These are phyloP conservation scores for Pseudophaeomoniella oleicola DNA, from an alignment of 2,329 filamentous ascomycete species.

Conservation along the genomic window DNA sequence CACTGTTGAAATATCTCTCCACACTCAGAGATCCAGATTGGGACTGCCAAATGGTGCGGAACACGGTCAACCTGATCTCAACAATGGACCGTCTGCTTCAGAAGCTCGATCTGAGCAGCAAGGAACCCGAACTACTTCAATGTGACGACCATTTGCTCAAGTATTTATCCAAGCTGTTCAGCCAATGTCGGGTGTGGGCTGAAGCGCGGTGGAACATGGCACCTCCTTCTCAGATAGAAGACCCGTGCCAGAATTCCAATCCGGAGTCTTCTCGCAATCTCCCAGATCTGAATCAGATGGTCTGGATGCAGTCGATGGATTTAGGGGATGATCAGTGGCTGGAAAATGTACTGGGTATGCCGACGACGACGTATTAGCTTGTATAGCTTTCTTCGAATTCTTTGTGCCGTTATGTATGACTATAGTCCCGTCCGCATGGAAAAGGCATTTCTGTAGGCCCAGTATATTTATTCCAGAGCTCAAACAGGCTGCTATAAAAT, in stretches of 20 bases:
- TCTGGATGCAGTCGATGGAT: neutral
- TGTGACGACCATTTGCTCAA: slow-evolving; percentile 15
- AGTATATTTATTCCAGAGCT: too few species aligned
- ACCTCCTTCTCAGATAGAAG: neutral
- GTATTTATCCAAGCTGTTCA: slow-evolving; percentile 14
- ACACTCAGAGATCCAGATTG: slow-evolving; percentile 23
- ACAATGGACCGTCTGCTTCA: slow-evolving; percentile 17
- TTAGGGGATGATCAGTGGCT: neutral
- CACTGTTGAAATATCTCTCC: slow-evolving; percentile 21
- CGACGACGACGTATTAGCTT: neutral
- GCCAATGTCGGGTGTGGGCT: slow-evolving; percentile 11
- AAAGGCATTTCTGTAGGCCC: too few species aligned
- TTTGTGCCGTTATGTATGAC: too few species aligned
- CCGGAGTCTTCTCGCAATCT: neutral
- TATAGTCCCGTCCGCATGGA: too few species aligned
- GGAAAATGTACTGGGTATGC: neutral
- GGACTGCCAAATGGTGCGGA: slow-evolving; percentile 20
- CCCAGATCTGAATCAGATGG: neutral
- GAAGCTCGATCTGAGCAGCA: slow-evolving; percentile 13
- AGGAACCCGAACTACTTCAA: slow-evolving; percentile 15
- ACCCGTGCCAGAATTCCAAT: neutral
- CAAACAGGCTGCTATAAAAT: too few species aligned
- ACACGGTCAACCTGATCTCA: slow-evolving; percentile 16
- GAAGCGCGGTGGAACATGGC: slow-evolving; percentile 3
- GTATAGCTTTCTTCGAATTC: too few species aligned